Conservation (phyloP, 2,329 filamentous ascomycete species). For the Acarospora socialis region DNA sequence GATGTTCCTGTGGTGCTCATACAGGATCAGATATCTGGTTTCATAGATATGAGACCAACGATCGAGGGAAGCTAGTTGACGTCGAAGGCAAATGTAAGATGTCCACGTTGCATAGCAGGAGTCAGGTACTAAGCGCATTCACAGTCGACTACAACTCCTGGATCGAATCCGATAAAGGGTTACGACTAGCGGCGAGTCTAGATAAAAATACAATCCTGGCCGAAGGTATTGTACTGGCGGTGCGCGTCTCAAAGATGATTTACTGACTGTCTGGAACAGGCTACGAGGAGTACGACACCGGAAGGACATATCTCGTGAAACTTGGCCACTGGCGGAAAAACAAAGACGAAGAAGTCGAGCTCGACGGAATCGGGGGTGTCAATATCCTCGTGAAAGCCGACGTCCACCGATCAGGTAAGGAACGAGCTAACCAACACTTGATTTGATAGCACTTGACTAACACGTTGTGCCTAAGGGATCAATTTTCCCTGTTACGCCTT, state of each 20-base stretch:
- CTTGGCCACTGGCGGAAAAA: conserved; percentile 89
- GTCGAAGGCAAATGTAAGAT: conserved; percentile 86
- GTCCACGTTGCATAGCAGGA: conserved; percentile 1
- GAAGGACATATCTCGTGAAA: conserved; percentile 72
- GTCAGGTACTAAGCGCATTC: conserved; percentile 15
- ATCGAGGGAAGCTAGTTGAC: conserved; percentile 63
- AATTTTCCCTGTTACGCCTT: conserved; percentile 96
- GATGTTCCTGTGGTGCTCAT: conserved; percentile 7
- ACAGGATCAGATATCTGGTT: conserved; percentile 74
- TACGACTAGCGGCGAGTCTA: conserved; percentile 57
- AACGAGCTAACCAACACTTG: neutral
- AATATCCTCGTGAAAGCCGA: conserved; percentile 97
- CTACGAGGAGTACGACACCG: conserved; percentile 86
- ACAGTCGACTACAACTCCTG: conserved; percentile 97
- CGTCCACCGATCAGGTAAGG: conserved; percentile 78
- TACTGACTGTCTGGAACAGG: conserved; percentile 37
- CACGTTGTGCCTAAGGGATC: conserved; percentile 47
- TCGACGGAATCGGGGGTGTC: conserved; percentile 93
- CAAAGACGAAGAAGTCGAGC: conserved; percentile 80
- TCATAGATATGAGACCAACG: conserved; percentile 71
- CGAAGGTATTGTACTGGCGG: conserved; percentile 49
- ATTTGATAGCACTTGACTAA: neutral
- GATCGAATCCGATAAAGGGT: conserved; percentile 80
- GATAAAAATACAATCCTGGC: conserved; percentile 72
- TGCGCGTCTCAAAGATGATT: too few species aligned